phyloP scores from a whole-genome alignment of 495 filamentous ascomycete genomes.

The Margaritispora aquatica region DNA sequence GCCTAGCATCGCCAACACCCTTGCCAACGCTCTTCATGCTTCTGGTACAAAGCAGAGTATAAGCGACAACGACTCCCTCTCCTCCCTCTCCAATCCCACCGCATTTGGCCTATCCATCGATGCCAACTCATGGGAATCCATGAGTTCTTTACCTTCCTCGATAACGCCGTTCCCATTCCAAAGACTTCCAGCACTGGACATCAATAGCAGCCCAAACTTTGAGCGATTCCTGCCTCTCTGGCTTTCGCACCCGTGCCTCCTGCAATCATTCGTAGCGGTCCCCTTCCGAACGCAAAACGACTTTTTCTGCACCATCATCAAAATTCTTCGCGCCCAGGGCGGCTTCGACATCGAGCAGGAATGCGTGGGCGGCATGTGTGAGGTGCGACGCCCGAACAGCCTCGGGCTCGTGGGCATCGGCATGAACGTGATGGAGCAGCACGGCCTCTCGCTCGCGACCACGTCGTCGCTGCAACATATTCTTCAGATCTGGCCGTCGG shows the following conservation, averaged over 20 bases:
- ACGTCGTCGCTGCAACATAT: slow-evolving; percentile 1
- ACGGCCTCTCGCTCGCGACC: background rate
- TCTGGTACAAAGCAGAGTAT: background rate
- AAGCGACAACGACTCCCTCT: slow-evolving; percentile 2
- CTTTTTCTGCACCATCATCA: slow-evolving; percentile 18
- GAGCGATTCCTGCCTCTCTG: slow-evolving; percentile 6
- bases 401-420: slow-evolving; percentile 10
- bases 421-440: slow-evolving; percentile 9
- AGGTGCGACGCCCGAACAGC: slow-evolving; percentile 11
- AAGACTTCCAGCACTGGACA: slow-evolving; percentile 7
- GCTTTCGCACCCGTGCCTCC: slow-evolving; percentile 11
- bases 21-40: background rate
- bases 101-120: background rate
- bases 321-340: slow-evolving; percentile 22
- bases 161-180: slow-evolving; percentile 5
- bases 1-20: background rate
- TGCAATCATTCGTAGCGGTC: slow-evolving; percentile 11
- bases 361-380: slow-evolving; percentile 23
- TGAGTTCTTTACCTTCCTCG: background rate
- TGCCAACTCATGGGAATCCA: background rate
- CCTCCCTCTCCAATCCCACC: slow-evolving; percentile 1
- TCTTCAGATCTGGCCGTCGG: slow-evolving; percentile 3
- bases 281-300: slow-evolving; percentile 4
- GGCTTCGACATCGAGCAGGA: slow-evolving; percentile 21
- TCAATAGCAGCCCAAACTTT: background rate